phyloP scores from a whole-genome alignment of 306 rosid species.

The Argentina anserina region DNA sequence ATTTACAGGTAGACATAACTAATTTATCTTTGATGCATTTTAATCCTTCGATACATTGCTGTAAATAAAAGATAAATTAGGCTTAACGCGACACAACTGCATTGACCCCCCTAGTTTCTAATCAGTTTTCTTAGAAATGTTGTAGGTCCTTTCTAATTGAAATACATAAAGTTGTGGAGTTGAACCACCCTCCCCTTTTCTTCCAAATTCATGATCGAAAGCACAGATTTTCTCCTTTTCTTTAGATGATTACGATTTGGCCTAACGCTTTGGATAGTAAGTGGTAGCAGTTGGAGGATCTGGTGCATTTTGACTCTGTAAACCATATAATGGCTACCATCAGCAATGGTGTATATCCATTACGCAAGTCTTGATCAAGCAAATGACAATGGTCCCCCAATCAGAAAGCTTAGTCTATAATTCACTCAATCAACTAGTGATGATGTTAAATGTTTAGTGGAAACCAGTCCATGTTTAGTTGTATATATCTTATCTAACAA shows the following conservation, averaged over 20 bases:
- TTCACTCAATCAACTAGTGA: slow-evolving; percentile 5
- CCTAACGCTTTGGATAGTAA: not conserved
- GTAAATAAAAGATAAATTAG: slow-evolving; percentile 15
- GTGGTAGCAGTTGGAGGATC: slow-evolving; percentile 9
- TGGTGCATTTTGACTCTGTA: slow-evolving; percentile 30
- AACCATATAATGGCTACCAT: slow-evolving; percentile 24
- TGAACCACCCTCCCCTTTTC: slow-evolving; percentile 17
- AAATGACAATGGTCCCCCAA: slow-evolving; percentile 11
- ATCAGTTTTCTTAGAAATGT: slow-evolving; percentile 26
- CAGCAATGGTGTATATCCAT: slow-evolving; percentile 10
- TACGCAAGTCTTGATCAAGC: slow-evolving; percentile 10
- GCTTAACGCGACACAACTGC: slow-evolving; percentile 24
- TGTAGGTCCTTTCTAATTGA: slow-evolving; percentile 20
- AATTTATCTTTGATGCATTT: slow-evolving; percentile 23
- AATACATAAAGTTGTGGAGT: slow-evolving; percentile 4
- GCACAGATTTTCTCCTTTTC: not conserved
- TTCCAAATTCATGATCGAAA: slow-evolving; percentile 9
- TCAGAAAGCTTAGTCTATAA: not conserved
- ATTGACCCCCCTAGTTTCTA: slow-evolving; percentile 26
- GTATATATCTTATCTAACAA: not conserved
- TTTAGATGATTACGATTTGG: slow-evolving; percentile 22
- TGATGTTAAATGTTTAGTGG: slow-evolving; percentile 4
- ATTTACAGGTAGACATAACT: slow-evolving; percentile 49
- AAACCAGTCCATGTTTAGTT: not conserved
- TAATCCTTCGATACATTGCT: slow-evolving; percentile 23